Conservation (phyloP, 1,284 basidiomycete species). For the Pholiota adiposa region DNA sequence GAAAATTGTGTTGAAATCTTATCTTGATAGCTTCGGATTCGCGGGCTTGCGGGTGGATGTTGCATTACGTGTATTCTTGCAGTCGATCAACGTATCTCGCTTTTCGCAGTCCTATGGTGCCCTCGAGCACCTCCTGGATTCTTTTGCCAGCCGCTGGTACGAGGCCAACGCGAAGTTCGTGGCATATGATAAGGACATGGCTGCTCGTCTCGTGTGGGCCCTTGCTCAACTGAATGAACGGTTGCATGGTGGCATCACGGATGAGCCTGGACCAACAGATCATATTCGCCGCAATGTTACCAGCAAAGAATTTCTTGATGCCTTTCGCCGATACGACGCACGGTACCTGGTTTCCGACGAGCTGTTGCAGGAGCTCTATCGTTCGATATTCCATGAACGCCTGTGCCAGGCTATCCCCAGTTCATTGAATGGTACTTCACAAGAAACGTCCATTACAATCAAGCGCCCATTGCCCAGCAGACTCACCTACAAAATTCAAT, state of each 20-base stretch:
- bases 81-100: conserved; percentile 76
- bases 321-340: conserved; percentile 78
- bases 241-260: conserved; percentile 67
- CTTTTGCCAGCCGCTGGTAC: conserved; percentile 89
- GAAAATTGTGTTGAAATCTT: conserved; percentile 78
- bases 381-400: conserved; percentile 72
- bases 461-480: conserved; percentile 76
- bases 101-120: conserved; percentile 51
- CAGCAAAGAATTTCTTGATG: conserved; percentile 76
- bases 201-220: conserved; percentile 79
- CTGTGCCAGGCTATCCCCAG: conserved; percentile 73
- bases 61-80: conserved; percentile 86
- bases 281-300: conserved; percentile 69
- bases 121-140: conserved; percentile 76
- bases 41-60: conserved; percentile 84
- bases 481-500: conserved; percentile 84
- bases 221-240: conserved; percentile 88
- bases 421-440: conserved; percentile 38
- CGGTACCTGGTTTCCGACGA: conserved; percentile 73
- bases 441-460: conserved; percentile 64
- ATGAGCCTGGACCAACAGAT: conserved; percentile 64
- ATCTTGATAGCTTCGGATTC: conserved; percentile 88
- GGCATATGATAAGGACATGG: conserved; percentile 79
- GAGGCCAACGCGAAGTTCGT: conserved; percentile 83
- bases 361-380: conserved; percentile 75